A percentile compares a stretch with the other conserved stretches of the same genome.
Conservation (phyloP, 768 basidiomycete genomes). For the Suillus bovinus region DNA sequence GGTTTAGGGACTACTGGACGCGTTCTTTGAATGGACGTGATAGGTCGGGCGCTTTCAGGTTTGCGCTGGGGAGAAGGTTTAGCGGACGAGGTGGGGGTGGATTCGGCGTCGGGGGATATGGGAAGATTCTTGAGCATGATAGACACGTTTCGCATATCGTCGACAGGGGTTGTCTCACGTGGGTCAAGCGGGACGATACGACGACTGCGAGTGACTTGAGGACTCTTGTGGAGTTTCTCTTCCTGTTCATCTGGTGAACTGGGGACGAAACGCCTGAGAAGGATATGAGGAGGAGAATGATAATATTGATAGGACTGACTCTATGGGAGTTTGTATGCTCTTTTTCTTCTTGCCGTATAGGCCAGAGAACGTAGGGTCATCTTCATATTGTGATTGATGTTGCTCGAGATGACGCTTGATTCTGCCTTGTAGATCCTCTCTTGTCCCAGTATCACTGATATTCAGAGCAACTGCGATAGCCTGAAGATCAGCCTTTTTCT, state of each 20-base stretch:
- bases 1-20: conserved; percentile 25
- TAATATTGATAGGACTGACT: conserved; percentile 12
- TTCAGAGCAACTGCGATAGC: conserved; percentile 56
- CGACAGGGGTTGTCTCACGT: conserved; percentile 48
- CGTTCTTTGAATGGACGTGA: conserved; percentile 30
- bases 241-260: conserved; percentile 20
- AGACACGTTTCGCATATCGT: conserved; percentile 52
- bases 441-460: conserved; percentile 57
- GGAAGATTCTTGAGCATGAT: conserved; percentile 48
- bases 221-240: conserved; percentile 13
- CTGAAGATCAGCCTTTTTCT: conserved; percentile 70
- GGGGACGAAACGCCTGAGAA: conserved; percentile 17
- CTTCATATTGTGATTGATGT: conserved; percentile 54
- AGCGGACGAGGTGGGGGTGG: neutral
- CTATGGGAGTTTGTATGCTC: conserved; percentile 23
- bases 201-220: conserved; percentile 24
- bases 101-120: conserved; percentile 37
- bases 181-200: conserved; percentile 15
- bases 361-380: conserved; percentile 57
- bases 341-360: conserved; percentile 46
- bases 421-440: conserved; percentile 59
- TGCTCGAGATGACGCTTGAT: conserved; percentile 63
- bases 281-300: neutral
- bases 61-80: conserved; percentile 15
- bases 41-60: conserved; percentile 2